These are phyloP conservation scores for Dothidotthia symphoricarpi DNA, from an alignment of 2,329 filamentous ascomycete genomes.

Conservation along the genomic window DNA sequence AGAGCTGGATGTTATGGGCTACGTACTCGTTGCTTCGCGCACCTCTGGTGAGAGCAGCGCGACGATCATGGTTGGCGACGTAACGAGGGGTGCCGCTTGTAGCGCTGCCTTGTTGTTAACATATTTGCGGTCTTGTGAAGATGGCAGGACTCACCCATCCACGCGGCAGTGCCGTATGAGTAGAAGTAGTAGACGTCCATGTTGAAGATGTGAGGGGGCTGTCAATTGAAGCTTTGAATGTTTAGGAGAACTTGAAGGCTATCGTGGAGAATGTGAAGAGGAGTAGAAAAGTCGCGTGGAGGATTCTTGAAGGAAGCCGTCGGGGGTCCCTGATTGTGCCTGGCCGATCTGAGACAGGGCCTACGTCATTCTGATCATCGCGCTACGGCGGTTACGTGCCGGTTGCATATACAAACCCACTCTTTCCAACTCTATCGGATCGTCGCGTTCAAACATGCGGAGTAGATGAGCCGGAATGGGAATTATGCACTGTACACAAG, in stretches of 20 bases:
- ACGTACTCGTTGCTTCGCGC: slow-evolving; percentile 54
- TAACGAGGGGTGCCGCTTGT: slow-evolving; percentile 55
- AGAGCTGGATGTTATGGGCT: not conserved
- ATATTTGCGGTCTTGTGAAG: not conserved
- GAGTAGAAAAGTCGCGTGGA: not conserved
- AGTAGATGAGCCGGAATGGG: too few species aligned
- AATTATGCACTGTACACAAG: too few species aligned
- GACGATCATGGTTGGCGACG: slow-evolving; percentile 61
- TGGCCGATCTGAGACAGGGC: slow-evolving; percentile 1
- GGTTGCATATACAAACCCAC: too few species aligned
- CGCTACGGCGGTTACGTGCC: too few species aligned
- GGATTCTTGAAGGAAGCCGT: not conserved
- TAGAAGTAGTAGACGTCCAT: slow-evolving; percentile 44
- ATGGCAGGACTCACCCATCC: slow-evolving; percentile 32
- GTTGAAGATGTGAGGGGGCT: not conserved
- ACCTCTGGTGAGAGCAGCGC: slow-evolving; percentile 59
- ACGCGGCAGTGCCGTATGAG: slow-evolving; percentile 46
- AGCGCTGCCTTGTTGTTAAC: slow-evolving; percentile 28
- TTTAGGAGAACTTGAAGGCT: not conserved
- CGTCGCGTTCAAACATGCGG: too few species aligned
- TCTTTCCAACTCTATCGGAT: too few species aligned
- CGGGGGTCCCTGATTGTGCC: slow-evolving; percentile 4
- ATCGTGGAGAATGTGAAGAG: not conserved
- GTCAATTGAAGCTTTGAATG: too few species aligned
- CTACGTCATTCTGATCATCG: too few species aligned